Percentiles rank a stretch among this genome's conserved stretches.
These are phyloP conservation scores for Camelina hispida DNA, from an alignment of 345 rosid genomes.

Conservation along the genomic window DNA sequence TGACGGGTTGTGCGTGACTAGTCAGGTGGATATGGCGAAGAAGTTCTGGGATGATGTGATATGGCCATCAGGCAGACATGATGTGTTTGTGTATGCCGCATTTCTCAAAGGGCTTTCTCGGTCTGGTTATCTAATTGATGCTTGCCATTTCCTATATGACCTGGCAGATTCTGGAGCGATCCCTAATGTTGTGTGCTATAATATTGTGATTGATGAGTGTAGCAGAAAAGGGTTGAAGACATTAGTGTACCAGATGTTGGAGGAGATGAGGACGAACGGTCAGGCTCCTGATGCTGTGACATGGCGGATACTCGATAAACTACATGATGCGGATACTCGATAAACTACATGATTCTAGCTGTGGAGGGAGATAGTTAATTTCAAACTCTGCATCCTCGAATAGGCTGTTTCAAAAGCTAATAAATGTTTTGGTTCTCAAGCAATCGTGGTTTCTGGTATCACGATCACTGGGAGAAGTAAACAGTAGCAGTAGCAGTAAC, in stretches of 20 bases:
- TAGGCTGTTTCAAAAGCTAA: too few species aligned
- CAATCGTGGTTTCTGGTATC: too few species aligned
- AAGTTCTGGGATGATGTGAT: constrained; percentile 78
- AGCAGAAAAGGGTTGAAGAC: constrained; percentile 68
- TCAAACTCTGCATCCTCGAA: constrained; percentile 1
- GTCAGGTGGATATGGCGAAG: constrained; percentile 63
- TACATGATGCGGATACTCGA: too few species aligned
- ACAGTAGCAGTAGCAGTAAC: too few species aligned
- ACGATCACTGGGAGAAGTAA: too few species aligned
- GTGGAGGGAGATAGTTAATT: constrained; percentile 25
- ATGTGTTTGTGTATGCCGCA: constrained; percentile 74
- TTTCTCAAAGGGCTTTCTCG: constrained; percentile 77
- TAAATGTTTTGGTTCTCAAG: background rate
- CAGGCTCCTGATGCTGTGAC: constrained; percentile 80
- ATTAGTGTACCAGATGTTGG: constrained; percentile 78
- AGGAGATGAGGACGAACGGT: constrained; percentile 79
- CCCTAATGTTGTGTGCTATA: constrained; percentile 75
- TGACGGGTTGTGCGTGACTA: constrained; percentile 59
- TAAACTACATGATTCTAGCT: too few species aligned
- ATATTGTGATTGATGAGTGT: constrained; percentile 72
- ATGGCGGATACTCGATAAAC: constrained; percentile 80
- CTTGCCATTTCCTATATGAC: constrained; percentile 81
- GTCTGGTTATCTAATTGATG: constrained; percentile 57
- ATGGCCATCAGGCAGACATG: constrained; percentile 83
- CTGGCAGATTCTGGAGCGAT: constrained; percentile 67